Base-by-base conservation (phyloP, 164 flowering plant species). In the Aristolochia contorta region DNA sequence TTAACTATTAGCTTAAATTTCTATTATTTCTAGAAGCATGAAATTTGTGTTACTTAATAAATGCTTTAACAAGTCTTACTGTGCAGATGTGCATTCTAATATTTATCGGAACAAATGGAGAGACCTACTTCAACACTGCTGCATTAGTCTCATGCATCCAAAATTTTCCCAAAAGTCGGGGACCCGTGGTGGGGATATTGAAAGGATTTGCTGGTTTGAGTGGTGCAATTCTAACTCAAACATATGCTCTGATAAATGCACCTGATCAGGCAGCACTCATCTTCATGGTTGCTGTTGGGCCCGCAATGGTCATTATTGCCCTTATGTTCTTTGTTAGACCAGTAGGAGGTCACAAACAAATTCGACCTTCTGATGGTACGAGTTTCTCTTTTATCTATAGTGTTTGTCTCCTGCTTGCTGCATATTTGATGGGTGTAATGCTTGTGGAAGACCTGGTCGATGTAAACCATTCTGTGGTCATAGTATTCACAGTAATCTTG, bases 211-310 rank as follows among this genome's bases (percentile, higher is more conserved):
- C 97, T 27, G 99, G 99, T 25, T 66, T 94, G 50, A 64, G 88
- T 66, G 99, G 99, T 16, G 99, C 99, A 21, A 91, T 94, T 56
- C 62, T 91, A 70, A 86, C 95, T 15, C 99, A 91, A 65, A 71
- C 82, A 50, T 94, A 94, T 71, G 75, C 86, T 1, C 16, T 79
- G 63, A 72, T 93, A 47, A 70, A 90, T 63, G 67, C 80, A 49
- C 96, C 99, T 25, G 93, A 85, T 69, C 84, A 85, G 8, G 92
- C 99, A 16, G 74, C 84, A 1, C 78, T 94, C 43, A 79, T 94
- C 58, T 94, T 91, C 72, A 91, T 89, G 96, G 80, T 94, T 69
- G 99, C 99, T 0, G 96, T 91, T 25, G 99, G 93, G 20, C 99
- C 99, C 20, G 55, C 91, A 45, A 82, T 91, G 84, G 96, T 94